Evolutionary conservation across 1,284 basidiomycete species (phyloP).

Genomic region (Apiotrichum domesticum): DNA sequence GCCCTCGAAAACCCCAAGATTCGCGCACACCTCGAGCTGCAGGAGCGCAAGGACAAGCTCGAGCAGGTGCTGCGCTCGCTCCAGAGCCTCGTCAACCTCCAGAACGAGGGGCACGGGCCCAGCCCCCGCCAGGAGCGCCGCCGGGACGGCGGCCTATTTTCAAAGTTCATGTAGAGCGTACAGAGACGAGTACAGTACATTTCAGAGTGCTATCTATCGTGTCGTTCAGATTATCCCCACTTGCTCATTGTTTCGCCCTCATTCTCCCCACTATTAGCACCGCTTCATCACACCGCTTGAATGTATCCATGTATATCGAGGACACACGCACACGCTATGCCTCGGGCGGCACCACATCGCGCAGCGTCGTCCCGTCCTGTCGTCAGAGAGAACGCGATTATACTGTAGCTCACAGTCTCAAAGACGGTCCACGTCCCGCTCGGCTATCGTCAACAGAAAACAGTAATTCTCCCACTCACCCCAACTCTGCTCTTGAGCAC

Average conservation of each 20-base stretch:
- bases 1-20: conserved; percentile 90
- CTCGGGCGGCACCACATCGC: not conserved
- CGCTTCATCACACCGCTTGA: too few species aligned
- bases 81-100: conserved; percentile 73
- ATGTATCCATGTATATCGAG: too few species aligned
- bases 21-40: conserved; percentile 82
- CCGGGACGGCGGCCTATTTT: conserved; percentile 39
- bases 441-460: conserved; percentile 17
- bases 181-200: too few species aligned
- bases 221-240: too few species aligned
- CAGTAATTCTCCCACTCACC: conserved; percentile 19
- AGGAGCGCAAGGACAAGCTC: conserved; percentile 95
- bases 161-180: conserved; percentile 34
- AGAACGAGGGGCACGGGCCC: conserved; percentile 52
- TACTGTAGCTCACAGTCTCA: conserved; percentile 36
- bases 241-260: too few species aligned
- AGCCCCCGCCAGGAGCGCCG: conserved; percentile 50
- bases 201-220: too few species aligned
- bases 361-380: not conserved
- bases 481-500: conserved; percentile 40
- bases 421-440: conserved; percentile 39
- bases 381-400: not conserved
- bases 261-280: too few species aligned
- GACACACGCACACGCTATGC: too few species aligned
- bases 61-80: conserved; percentile 84